Conservation (phyloP, 78 protist species). For the Acrasis kona region DNA sequence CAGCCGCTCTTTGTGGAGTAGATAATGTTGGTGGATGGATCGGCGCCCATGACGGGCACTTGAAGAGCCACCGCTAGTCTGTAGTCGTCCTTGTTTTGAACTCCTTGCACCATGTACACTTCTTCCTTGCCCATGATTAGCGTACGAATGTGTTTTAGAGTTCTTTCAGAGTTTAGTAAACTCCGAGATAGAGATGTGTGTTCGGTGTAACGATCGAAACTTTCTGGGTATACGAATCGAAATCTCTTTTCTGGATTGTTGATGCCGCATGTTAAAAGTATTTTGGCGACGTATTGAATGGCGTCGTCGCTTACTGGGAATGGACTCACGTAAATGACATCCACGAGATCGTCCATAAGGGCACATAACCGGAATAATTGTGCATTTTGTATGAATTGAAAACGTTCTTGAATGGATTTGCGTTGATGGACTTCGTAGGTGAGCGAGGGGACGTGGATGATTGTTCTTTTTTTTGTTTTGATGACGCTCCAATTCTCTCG, state of each 20-base stretch:
- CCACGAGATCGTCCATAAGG: conserved; percentile 1
- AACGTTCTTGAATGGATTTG: background rate
- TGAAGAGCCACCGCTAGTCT: background rate
- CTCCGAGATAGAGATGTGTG: background rate
- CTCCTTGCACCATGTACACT: conserved; percentile 13
- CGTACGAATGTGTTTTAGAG: background rate
- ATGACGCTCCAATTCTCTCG: background rate
- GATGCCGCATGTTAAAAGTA: conserved; percentile 11
- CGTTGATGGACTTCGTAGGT: background rate
- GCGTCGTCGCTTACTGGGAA: conserved; percentile 22
- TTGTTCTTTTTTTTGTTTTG: background rate
- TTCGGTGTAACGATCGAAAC: background rate
- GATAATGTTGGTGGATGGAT: background rate
- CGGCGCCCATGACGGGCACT: conserved; percentile 17
- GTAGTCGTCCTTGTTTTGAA: conserved; percentile 12
- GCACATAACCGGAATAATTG: conserved; percentile 11
- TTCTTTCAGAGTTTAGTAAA: background rate
- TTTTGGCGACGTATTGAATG: background rate
- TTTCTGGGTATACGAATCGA: conserved; percentile 21
- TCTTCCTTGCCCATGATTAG: background rate
- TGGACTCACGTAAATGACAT: conserved; percentile 14
- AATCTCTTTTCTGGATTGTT: background rate
- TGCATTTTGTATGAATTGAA: background rate
- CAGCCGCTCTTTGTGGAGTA: conserved; percentile 9
- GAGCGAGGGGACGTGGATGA: conserved; percentile 26